Evolutionary conservation across 2,329 filamentous ascomycete genomes (phyloP).

Genomic region (Beauveria asiatica): DNA sequence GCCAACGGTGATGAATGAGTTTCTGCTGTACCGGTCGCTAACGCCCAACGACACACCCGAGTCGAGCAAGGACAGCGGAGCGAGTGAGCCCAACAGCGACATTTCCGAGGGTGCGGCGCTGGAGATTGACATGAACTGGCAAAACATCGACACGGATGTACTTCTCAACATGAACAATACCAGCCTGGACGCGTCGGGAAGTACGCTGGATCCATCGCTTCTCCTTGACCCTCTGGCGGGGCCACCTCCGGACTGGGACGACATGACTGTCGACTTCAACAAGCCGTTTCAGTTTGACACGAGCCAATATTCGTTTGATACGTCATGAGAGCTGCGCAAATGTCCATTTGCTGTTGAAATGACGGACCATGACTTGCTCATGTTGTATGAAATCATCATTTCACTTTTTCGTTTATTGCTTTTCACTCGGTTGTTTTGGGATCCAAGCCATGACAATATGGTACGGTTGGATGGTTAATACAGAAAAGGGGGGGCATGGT

Average conservation of each 20-base stretch:
- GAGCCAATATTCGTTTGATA: conserved; percentile 27
- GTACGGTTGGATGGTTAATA: conserved; percentile 4
- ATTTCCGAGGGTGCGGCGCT: conserved; percentile 46
- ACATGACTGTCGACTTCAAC: conserved; percentile 40
- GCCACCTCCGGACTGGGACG: conserved; percentile 37
- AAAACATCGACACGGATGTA: conserved; percentile 37
- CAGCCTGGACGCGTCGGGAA: conserved; percentile 16
- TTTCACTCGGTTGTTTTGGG: conserved; percentile 4
- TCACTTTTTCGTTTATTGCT: conserved; percentile 7
- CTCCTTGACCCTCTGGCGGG: conserved; percentile 18
- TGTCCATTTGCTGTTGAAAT: neutral
- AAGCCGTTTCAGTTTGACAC: conserved; percentile 47
- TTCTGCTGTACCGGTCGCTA: conserved; percentile 43
- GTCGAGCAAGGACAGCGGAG: conserved; percentile 51
- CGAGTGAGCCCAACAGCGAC: conserved; percentile 54
- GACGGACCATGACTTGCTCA: neutral
- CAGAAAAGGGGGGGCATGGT: neutral
- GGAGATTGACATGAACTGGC: conserved; percentile 46
- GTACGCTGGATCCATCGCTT: conserved; percentile 21
- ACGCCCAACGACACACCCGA: conserved; percentile 58
- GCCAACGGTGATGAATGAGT: conserved; percentile 42
- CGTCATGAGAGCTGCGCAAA: neutral
- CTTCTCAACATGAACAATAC: conserved; percentile 34
- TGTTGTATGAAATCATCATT: neutral
- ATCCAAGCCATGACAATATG: neutral